Conservation (phyloP, 495 filamentous ascomycete species). For the Astrothelium subdiscretum region DNA sequence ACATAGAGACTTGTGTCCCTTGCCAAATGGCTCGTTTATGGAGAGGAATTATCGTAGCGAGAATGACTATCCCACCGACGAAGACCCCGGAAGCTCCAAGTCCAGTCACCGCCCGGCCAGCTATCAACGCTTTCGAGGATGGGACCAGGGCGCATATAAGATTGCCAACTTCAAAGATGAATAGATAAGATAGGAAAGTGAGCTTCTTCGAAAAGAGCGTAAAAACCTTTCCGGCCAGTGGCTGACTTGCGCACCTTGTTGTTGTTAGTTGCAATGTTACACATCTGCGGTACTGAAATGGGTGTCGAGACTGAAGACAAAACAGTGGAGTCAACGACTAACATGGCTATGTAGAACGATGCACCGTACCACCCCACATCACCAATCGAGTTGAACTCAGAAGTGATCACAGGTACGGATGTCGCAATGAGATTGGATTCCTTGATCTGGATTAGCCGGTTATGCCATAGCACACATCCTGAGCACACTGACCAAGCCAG, state of each 20-base stretch:
- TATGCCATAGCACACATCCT: too few relatives aligned
- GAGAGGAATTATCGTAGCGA: constrained; percentile 64
- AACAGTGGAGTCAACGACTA: background rate
- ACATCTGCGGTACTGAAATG: background rate
- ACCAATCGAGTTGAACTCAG: background rate
- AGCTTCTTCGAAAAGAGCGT: constrained; percentile 18
- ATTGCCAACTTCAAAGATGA: constrained; percentile 72
- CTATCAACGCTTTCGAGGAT: constrained; percentile 60
- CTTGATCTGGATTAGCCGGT: too few relatives aligned
- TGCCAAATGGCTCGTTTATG: constrained; percentile 58
- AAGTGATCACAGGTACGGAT: background rate
- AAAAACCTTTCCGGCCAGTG: constrained; percentile 25
- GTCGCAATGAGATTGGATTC: background rate
- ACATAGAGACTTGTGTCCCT: constrained; percentile 67
- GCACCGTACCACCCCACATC: background rate
- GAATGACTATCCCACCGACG: constrained; percentile 70
- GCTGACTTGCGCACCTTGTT: constrained; percentile 19
- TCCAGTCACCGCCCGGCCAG: constrained; percentile 77
- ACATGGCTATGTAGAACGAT: background rate
- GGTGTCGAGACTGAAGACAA: background rate
- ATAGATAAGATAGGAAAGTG: constrained; percentile 59
- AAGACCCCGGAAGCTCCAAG: constrained; percentile 74
- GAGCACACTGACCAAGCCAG: too few relatives aligned
- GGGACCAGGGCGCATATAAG: constrained; percentile 70
- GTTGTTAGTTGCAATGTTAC: background rate